Conservation (phyloP, 2,329 filamentous ascomycete genomes). For the Epichloe brachyelytri region DNA sequence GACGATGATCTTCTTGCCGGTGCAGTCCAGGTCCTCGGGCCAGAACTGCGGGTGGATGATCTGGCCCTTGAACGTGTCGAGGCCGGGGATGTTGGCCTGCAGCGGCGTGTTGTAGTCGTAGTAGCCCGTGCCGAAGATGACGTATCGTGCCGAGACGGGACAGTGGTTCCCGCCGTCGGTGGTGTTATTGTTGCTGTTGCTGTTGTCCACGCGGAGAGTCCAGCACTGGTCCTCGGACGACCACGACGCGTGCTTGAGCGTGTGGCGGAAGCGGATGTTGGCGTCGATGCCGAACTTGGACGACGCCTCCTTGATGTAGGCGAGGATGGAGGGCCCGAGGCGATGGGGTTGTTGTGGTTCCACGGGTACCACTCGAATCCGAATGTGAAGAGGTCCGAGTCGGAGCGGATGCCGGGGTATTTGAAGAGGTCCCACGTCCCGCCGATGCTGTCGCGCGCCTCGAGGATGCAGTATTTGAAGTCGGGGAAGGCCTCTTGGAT, state of each 20-base stretch:
- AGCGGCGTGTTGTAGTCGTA: conserved; percentile 55
- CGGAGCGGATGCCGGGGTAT: conserved; percentile 56
- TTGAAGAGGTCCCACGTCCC: conserved; percentile 66
- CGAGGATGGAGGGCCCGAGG: conserved; percentile 33
- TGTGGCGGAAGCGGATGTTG: conserved; percentile 35
- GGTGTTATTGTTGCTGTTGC: conserved; percentile 4
- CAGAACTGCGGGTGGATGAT: conserved; percentile 62
- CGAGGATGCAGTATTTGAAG: conserved; percentile 47
- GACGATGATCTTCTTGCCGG: conserved; percentile 52
- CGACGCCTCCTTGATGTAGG: conserved; percentile 38
- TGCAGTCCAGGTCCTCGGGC: conserved; percentile 51
- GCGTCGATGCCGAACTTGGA: conserved; percentile 22
- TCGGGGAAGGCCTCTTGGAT: conserved; percentile 42
- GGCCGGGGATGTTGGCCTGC: conserved; percentile 45
- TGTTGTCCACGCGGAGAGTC: conserved; percentile 29
- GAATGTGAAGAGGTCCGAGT: conserved; percentile 44
- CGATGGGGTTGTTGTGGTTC: conserved; percentile 38
- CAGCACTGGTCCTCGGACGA: conserved; percentile 28
- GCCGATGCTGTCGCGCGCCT: conserved; percentile 48
- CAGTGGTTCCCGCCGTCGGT: too few relatives aligned
- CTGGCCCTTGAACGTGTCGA: conserved; percentile 49
- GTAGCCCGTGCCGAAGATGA: conserved; percentile 42
- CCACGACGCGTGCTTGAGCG: conserved; percentile 31
- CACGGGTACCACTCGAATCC: conserved; percentile 59
- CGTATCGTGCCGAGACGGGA: conserved; percentile 29